Percentiles rank a stretch among this genome's conserved stretches.
Conservation (phyloP, 768 basidiomycete species). For the Pleurotus salmoneostramineus region DNA sequence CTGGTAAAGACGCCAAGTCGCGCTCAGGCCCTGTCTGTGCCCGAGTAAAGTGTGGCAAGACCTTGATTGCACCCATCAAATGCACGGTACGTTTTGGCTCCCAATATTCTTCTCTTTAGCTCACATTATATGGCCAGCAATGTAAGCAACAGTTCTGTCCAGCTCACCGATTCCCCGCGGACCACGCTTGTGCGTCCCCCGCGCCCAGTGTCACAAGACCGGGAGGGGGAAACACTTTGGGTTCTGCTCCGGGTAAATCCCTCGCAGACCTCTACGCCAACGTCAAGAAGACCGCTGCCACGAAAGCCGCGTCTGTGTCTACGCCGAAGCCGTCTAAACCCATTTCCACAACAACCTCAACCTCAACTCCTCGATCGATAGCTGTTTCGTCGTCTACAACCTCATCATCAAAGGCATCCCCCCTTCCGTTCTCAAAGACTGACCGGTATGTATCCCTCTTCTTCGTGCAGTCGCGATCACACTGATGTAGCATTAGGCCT, state of each 20-base stretch:
- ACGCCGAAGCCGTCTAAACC: conserved; percentile 23
- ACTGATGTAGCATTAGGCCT: conserved; percentile 65
- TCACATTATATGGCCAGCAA: conserved; percentile 35
- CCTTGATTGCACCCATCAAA: conserved; percentile 67
- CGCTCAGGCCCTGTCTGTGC: conserved; percentile 57
- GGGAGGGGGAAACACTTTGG: conserved; percentile 10
- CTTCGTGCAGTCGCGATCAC: conserved; percentile 31
- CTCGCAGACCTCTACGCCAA: conserved; percentile 32
- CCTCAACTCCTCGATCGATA: conserved; percentile 14
- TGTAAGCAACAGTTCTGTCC: conserved; percentile 75
- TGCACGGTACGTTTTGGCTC: conserved; percentile 56
- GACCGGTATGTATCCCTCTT: conserved; percentile 59
- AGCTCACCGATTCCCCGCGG: conserved; percentile 72
- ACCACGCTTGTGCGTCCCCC: conserved; percentile 52
- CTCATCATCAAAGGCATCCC: conserved; percentile 9
- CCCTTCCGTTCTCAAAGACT: conserved; percentile 39
- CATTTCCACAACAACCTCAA: neutral
- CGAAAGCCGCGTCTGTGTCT: conserved; percentile 17
- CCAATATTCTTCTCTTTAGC: neutral
- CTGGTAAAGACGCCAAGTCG: conserved; percentile 45
- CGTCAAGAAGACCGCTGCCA: conserved; percentile 36
- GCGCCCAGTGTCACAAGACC: conserved; percentile 12
- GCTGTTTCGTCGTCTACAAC: conserved; percentile 13
- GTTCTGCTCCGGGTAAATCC: conserved; percentile 10
- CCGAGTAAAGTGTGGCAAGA: conserved; percentile 62